Evolutionary conservation across 2,329 filamentous ascomycete species (phyloP).

Genomic region (Bretziella fagacearum): DNA sequence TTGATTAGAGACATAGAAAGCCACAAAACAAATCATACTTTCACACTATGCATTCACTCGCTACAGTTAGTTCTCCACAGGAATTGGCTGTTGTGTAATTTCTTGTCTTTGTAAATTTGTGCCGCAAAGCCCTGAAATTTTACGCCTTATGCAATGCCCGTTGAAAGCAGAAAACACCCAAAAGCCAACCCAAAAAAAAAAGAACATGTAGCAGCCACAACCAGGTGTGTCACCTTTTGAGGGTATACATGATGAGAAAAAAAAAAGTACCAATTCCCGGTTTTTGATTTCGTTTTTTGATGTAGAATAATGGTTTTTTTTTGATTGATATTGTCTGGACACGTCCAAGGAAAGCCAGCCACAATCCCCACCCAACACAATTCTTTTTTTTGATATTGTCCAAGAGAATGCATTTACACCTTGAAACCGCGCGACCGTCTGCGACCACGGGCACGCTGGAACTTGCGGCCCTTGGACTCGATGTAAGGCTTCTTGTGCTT

Average conservation of each 20-base stretch:
- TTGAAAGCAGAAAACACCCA: slow-evolving; percentile 12
- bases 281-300: neutral
- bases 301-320: slow-evolving; percentile 10
- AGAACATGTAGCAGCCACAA: slow-evolving; percentile 12
- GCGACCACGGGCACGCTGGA: slow-evolving; percentile 97
- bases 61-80: neutral
- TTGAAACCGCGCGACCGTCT: slow-evolving; percentile 99
- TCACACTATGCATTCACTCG: too few species aligned
- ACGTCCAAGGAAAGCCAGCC: neutral
- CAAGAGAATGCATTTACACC: slow-evolving; percentile 51
- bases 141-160: slow-evolving; percentile 11
- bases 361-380: neutral
- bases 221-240: neutral
- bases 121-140: slow-evolving; percentile 11
- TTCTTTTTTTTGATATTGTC: neutral
- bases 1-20: slow-evolving; percentile 7
- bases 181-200: slow-evolving; percentile 13
- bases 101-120: slow-evolving; percentile 14
- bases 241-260: neutral
- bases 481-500: slow-evolving; percentile 98
- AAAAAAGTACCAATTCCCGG: neutral
- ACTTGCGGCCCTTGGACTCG: slow-evolving; percentile 98
- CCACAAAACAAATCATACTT: slow-evolving; percentile 5
- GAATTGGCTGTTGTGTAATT: slow-evolving; percentile 14
- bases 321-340: slow-evolving; percentile 11